These are phyloP conservation scores for Leptographium wingfieldii DNA, from an alignment of 2,329 filamentous ascomycete genomes.

Conservation along the genomic window DNA sequence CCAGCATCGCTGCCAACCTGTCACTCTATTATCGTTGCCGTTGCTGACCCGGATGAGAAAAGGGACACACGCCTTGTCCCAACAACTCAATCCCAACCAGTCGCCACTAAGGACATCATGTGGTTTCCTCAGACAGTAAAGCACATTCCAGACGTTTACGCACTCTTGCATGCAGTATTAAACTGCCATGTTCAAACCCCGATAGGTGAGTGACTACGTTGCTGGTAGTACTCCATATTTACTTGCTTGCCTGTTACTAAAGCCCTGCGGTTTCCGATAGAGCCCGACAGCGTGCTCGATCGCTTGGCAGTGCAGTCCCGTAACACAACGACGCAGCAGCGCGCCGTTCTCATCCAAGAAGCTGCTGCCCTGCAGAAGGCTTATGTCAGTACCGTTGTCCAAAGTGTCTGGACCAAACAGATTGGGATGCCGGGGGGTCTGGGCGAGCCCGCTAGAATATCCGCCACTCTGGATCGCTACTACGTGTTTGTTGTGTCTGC, in stretches of 20 bases:
- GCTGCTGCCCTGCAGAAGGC: slow-evolving; percentile 2
- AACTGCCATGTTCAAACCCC: not conserved
- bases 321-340: not conserved
- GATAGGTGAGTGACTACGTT: not conserved
- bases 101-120: not conserved
- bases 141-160: slow-evolving; percentile 8
- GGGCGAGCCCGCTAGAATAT: no score
- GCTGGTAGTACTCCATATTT: not conserved
- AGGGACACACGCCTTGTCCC: not conserved
- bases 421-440: no score
- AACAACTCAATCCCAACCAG: not conserved
- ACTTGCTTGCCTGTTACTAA: not conserved
- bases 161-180: slow-evolving; percentile 6
- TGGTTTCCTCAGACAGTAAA: not conserved
- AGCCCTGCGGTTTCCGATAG: not conserved
- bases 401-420: not conserved
- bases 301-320: not conserved
- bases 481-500: slow-evolving; percentile 1
- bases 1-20: not conserved
- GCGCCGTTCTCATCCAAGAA: not conserved
- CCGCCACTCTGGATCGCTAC: not conserved
- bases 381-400: not conserved
- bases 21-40: not conserved
- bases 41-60: not conserved
- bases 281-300: not conserved